Conservation (phyloP, 2,329 filamentous ascomycete genomes). For the Ceratocystis harringtonii region DNA sequence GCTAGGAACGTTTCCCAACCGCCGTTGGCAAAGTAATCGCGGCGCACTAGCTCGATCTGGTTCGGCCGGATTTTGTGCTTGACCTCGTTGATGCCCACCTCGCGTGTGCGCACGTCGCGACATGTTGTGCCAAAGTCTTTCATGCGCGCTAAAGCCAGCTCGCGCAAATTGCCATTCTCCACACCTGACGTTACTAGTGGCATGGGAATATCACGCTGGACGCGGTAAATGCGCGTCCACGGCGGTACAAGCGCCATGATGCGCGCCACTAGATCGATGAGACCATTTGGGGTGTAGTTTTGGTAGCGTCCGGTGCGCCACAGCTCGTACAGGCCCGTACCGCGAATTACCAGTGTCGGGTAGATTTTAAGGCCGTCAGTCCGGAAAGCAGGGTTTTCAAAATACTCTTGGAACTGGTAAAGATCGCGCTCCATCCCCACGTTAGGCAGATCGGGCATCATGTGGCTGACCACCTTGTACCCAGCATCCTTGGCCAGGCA, state of each 20-base stretch:
- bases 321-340: slow-evolving; percentile 89
- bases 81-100: slow-evolving; percentile 97
- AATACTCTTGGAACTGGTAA: slow-evolving; percentile 95
- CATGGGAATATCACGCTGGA: slow-evolving; percentile 99
- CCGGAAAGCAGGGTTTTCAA: slow-evolving; percentile 87
- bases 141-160: slow-evolving; percentile 91
- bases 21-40: slow-evolving; percentile 88
- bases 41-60: slow-evolving; percentile 84
- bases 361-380: slow-evolving; percentile 98
- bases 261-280: slow-evolving; percentile 91
- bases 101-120: slow-evolving; percentile 86
- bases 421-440: slow-evolving; percentile 97
- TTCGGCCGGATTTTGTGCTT: slow-evolving; percentile 97
- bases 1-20: slow-evolving; percentile 98
- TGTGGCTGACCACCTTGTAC: slow-evolving; percentile 97
- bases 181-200: slow-evolving; percentile 96
- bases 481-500: slow-evolving; percentile 94
- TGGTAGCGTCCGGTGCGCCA: slow-evolving; percentile 96
- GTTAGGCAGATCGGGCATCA: slow-evolving; percentile 98
- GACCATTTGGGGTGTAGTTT: slow-evolving; percentile 94
- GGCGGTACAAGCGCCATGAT: slow-evolving; percentile 89
- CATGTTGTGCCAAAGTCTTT: slow-evolving; percentile 97
- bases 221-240: slow-evolving; percentile 96
- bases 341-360: slow-evolving; percentile 89
- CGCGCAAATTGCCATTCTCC: slow-evolving; percentile 90